Evolutionary conservation across 1,284 basidiomycete species (phyloP), one percentile per base, ranked within the genome.

Genomic region (Boletus semigastroideus): DNA sequence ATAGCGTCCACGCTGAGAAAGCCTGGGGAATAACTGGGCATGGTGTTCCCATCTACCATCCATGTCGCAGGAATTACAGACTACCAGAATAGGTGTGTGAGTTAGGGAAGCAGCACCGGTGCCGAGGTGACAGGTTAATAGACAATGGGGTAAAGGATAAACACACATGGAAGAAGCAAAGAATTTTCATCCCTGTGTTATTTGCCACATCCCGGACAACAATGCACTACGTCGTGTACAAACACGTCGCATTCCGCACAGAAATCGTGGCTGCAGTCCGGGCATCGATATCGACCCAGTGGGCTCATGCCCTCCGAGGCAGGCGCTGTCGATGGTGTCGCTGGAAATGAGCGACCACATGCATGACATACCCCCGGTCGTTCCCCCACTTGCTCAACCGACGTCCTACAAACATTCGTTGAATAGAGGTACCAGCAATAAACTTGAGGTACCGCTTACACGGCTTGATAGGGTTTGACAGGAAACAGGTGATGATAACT

Each of bases 401-500:
- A 67, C 49, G 64, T 67, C 38, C 80, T 82, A 59, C 17, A 52
- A 56, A 30, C n/a, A 14, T 33, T 31, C 22, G 30, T 51, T 58
- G 25, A 53, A 48, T 36, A 49, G 48, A 20, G 13, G 20, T 25
- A 28, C 47, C 28, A 59, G n/a, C 17, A 52, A 17, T 20, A 0
- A 19, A 53, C 37, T 37, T 37, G 40, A 48, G 39, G 7, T 6
- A 38, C n/a, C 16, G 80, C 90, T 70, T 71, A 94, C 92, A 94
- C 82, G 12, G 88, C 80, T 54, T 79, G 72, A 70, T 89, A 96
- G 10, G 86, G 78, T 62, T 86, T 86, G 25, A 95, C 94, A 0
- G 94, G 94, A 67, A 97, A 97, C 34, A 97, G 70, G 67, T 96
- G 94, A 63, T 95, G 91, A 70, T 96, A 97, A 65, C 94, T 97